These are phyloP conservation scores for Rhodotorula paludigena DNA, from an alignment of 768 basidiomycete genomes.

Conservation along the genomic window DNA sequence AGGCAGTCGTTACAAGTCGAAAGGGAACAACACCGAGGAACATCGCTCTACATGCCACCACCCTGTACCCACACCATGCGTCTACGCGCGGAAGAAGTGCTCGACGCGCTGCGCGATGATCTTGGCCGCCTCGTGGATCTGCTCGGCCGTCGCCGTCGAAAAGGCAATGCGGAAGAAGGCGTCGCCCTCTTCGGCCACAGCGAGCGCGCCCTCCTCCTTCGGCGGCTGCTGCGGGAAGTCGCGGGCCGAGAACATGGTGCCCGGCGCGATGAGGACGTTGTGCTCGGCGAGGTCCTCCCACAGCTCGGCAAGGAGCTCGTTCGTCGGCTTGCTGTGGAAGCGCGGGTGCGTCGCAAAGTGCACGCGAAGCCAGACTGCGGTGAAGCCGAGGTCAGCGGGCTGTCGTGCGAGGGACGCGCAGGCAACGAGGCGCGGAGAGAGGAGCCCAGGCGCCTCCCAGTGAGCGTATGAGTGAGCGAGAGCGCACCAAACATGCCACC, in stretches of 20 bases:
- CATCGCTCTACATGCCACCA: no score
- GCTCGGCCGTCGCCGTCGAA: conserved; percentile 9
- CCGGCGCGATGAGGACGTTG: conserved; percentile 63
- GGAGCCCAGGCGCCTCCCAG: no score
- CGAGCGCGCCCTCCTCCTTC: not conserved
- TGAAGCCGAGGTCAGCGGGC: not conserved
- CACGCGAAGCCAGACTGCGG: conserved; percentile 56
- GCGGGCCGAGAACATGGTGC: conserved; percentile 49
- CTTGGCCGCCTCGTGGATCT: conserved; percentile 17
- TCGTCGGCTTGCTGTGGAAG: conserved; percentile 47
- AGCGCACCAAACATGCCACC: conserved; percentile 76
- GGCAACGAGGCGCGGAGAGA: not conserved
- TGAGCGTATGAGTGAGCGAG: not conserved
- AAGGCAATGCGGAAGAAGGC: conserved; percentile 36
- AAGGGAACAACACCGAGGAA: no score
- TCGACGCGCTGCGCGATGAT: conserved; percentile 6
- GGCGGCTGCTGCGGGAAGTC: conserved; percentile 32
- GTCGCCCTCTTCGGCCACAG: conserved; percentile 1
- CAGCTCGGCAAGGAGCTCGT: conserved; percentile 55
- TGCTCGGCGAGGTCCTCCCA: conserved; percentile 60
- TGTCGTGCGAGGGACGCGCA: not conserved
- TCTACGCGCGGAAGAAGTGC: conserved; percentile 20
- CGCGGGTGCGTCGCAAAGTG: conserved; percentile 60
- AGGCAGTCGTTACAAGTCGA: no score
- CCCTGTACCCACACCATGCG: no score